Evolutionary conservation across 345 rosid species (phyloP).

Genomic region (Geranium rotundifolium): DNA sequence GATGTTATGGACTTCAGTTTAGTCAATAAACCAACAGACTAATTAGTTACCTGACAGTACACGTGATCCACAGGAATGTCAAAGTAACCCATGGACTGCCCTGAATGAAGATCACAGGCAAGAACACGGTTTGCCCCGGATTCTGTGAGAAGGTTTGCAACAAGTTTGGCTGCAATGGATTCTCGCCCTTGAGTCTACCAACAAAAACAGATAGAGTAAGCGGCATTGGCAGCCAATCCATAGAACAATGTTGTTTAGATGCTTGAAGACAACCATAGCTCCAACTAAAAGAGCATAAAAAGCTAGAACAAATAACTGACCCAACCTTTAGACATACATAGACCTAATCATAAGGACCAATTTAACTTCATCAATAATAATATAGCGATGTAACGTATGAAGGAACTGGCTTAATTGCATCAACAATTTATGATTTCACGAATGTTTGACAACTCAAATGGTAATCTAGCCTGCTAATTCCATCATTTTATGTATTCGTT

Average conservation of each 20-base stretch:
- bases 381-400: no score
- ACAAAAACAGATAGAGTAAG: background rate
- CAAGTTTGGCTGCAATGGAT: slow-evolving; percentile 94
- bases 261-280: no score
- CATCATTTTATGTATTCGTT: no score
- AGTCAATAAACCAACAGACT: background rate
- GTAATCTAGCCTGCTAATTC: no score
- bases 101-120: slow-evolving; percentile 98
- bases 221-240: background rate
- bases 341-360: no score
- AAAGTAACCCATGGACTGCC: slow-evolving; percentile 98
- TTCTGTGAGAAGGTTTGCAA: slow-evolving; percentile 86
- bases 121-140: slow-evolving; percentile 97
- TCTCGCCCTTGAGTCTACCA: slow-evolving; percentile 95
- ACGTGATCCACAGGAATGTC: slow-evolving; percentile 97
- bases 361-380: no score
- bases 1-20: background rate
- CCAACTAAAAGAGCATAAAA: background rate
- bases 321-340: background rate
- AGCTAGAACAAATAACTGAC: background rate
- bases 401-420: no score
- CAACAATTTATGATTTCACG: no score
- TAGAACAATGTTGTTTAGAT: no score
- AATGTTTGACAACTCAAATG: no score
- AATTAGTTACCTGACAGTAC: slow-evolving; percentile 64